A percentile compares a stretch with the other conserved stretches of the same genome.
Conservation (phyloP, 495 filamentous ascomycete species). For the Talaromyces proteolyticus region DNA sequence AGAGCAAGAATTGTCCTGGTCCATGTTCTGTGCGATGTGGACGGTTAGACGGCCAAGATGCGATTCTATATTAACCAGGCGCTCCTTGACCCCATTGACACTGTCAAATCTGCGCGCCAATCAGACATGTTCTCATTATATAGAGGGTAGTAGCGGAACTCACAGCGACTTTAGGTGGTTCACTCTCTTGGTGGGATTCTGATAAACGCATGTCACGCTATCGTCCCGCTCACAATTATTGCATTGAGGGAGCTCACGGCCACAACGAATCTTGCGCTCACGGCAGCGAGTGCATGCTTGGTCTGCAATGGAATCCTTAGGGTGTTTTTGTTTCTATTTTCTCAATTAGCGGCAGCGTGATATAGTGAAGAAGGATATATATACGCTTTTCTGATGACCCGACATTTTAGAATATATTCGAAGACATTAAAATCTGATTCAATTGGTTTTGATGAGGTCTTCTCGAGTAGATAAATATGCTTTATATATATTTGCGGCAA, state of each 20-base stretch:
- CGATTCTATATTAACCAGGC: background rate
- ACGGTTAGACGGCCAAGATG: background rate
- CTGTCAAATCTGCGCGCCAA: background rate
- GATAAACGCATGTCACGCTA: background rate
- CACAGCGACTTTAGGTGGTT: constrained; percentile 1
- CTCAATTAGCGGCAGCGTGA: background rate
- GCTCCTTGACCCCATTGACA: background rate
- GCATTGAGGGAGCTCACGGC: background rate
- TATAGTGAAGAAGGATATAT: too few species aligned
- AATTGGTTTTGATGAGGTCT: too few species aligned
- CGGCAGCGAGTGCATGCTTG: constrained; percentile 2
- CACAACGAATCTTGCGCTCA: constrained; percentile 2
- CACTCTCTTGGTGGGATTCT: background rate
- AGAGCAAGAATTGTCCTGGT: background rate
- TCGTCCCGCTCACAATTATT: background rate
- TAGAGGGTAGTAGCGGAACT: too few species aligned
- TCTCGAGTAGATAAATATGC: too few species aligned
- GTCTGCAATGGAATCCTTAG: background rate
- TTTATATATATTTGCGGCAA: too few species aligned
- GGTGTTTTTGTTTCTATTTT: background rate
- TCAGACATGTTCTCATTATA: background rate
- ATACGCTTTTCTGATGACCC: too few species aligned
- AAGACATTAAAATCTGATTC: too few species aligned
- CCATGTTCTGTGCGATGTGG: background rate
- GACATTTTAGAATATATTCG: too few species aligned